phyloP scores from a whole-genome alignment of 345 rosid genomes.

The Hirschfeldia incana region DNA sequence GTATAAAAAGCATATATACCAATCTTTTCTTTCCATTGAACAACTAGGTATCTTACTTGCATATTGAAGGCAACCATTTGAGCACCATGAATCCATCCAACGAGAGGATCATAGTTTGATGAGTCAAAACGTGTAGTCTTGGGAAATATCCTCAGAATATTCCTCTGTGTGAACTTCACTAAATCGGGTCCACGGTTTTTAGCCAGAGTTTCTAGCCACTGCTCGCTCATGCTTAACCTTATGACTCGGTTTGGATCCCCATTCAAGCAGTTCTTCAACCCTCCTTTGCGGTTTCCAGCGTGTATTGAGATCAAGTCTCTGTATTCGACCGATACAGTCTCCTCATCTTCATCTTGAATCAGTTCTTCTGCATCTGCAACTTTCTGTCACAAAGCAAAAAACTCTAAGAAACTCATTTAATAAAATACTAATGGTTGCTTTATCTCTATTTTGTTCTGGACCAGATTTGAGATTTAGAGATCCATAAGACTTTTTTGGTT shows the following conservation, averaged over 20 bases:
- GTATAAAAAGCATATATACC: not conserved
- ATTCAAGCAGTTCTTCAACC: constrained; percentile 42
- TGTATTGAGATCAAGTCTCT: constrained; percentile 68
- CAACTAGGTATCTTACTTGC: constrained; percentile 56
- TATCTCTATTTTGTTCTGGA: not conserved
- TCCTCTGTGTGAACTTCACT: constrained; percentile 68
- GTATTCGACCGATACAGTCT: constrained; percentile 45
- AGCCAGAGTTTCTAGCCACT: constrained; percentile 57
- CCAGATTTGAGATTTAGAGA: not conserved
- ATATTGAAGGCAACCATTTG: constrained; percentile 99
- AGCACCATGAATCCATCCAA: constrained; percentile 96
- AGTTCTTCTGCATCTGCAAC: constrained; percentile 39
- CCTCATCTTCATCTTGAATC: constrained; percentile 46
- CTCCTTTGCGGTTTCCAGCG: constrained; percentile 70
- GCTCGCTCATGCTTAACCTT: constrained; percentile 74
- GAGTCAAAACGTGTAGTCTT: constrained; percentile 50
- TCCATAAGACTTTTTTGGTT: not conserved
- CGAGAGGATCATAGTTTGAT: constrained; percentile 77
- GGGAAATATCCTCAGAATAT: no score
- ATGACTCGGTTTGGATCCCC: constrained; percentile 50
- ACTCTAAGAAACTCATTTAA: not conserved
- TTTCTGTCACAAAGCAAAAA: constrained; percentile 36
- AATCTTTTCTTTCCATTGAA: not conserved
- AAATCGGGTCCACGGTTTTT: constrained; percentile 47
- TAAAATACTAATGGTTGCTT: not conserved